Base-by-base conservation (phyloP, 257 asterid species). In the Solanum phureja region DNA sequence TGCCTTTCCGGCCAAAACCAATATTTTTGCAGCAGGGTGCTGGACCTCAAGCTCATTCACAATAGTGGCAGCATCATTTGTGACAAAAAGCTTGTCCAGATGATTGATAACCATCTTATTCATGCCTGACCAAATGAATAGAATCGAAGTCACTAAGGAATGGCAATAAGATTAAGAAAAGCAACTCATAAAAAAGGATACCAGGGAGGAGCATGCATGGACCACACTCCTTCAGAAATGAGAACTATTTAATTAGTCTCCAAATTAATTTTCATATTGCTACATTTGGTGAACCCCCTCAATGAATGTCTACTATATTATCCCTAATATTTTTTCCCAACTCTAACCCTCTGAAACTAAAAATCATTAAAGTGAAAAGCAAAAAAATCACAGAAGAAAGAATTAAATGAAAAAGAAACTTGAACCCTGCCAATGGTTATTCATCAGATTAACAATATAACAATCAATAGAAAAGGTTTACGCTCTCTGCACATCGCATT, bases 71-170 rank as follows among this genome's bases (percentile, higher is more conserved):
- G 99, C 99, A 91, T 97, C 99, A 90, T 97, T 97, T 40, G 99
- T 97, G 83, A 97, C 90, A 83, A 97, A 96, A 31, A 96, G 97
- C 93, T 97, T 97, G 89, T 97, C 99, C 91, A 97, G 89, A 92
- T 97, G 99, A 89, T 95, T 97, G 76, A 96, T 97, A 87, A 97
- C 99, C 99, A 97, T 95, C 92, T 97, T 96, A 91, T 97, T 96
- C 99, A 97, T 97, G 86, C 99, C 99, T 97, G 72, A 87, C 85
- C 82, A 88, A 72, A 29, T 81, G 7, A 83, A 58, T 52, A 86
- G n/a, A 88, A 31, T 38, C 24, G 24, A 7, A 49, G 49, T 12
- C 16, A 62, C 73, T 13, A 35, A 8, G 23, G 44, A 85, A 33
- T 8, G 34, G 29, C 79, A 38, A 19, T 11, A 60, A 49, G 62